phyloP scores from a whole-genome alignment of 2,329 filamentous ascomycete genomes.

The Xylogone sp. region DNA sequence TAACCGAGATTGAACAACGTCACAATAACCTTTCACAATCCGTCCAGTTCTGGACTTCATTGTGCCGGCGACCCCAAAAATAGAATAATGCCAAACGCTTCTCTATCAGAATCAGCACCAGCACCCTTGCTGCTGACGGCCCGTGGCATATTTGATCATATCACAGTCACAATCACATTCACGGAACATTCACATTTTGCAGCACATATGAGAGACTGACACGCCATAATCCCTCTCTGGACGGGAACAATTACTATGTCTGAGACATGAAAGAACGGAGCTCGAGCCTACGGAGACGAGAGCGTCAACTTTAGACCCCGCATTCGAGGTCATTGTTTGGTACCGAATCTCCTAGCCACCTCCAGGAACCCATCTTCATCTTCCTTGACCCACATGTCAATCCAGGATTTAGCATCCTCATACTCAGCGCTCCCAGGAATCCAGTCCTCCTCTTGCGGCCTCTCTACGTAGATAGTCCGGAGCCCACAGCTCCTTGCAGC shows the following conservation, averaged over 20 bases:
- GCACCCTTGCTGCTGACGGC: too few relatives aligned
- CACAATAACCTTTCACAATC: background rate
- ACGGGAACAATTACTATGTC: background rate
- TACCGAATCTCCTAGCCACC: conserved; percentile 44
- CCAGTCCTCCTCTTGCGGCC: conserved; percentile 63
- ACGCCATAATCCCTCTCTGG: too few relatives aligned
- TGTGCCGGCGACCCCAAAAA: background rate
- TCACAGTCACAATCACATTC: too few relatives aligned
- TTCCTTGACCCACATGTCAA: conserved; percentile 58
- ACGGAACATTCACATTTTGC: too few relatives aligned
- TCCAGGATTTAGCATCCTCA: conserved; percentile 52
- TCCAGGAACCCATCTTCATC: conserved; percentile 49
- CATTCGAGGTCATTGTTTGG: conserved; percentile 8
- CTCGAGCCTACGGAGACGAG: background rate
- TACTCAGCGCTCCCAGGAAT: conserved; percentile 44
- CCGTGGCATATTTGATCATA: too few relatives aligned
- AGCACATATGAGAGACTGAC: too few relatives aligned
- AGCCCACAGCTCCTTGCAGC: conserved; percentile 63
- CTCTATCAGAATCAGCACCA: background rate
- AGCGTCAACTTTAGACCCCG: background rate
- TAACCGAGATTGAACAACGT: background rate
- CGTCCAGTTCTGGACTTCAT: background rate
- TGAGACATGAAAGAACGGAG: background rate
- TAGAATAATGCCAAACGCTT: background rate
- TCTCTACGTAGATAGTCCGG: conserved; percentile 70